Evolutionary conservation across 768 basidiomycete genomes (phyloP).

Genomic region (Hirschioporus abietinus): DNA sequence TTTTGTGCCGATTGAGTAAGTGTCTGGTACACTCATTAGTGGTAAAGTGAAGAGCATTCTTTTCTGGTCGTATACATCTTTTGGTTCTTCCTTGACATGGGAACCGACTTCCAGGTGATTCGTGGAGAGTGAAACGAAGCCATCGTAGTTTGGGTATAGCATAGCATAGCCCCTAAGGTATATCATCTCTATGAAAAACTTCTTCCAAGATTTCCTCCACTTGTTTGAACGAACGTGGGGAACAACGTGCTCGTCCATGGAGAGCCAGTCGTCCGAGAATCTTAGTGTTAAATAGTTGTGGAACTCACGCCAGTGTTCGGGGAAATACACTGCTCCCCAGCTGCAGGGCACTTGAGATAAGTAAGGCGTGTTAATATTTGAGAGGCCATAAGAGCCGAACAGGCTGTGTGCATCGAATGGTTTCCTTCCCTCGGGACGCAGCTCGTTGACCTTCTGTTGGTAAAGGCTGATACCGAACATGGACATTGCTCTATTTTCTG

Average conservation of each 20-base stretch:
- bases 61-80: constrained; percentile 44
- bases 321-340: constrained; percentile 91
- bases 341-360: constrained; percentile 86
- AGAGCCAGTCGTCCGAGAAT: constrained; percentile 45
- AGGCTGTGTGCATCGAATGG: constrained; percentile 60
- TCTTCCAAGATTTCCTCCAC: constrained; percentile 85
- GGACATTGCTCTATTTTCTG: constrained; percentile 32
- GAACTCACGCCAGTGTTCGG: constrained; percentile 84
- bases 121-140: constrained; percentile 75
- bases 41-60: constrained; percentile 64
- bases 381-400: constrained; percentile 40
- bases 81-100: constrained; percentile 60
- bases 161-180: constrained; percentile 80
- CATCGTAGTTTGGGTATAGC: constrained; percentile 82
- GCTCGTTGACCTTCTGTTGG: constrained; percentile 78
- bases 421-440: constrained; percentile 59
- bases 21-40: constrained; percentile 47
- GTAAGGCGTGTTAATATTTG: constrained; percentile 57
- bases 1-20: constrained; percentile 14
- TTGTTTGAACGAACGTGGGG: constrained; percentile 73
- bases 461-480: constrained; percentile 84
- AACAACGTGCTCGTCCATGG: constrained; percentile 45
- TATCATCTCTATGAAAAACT: constrained; percentile 82
- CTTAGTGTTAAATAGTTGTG: constrained; percentile 71
- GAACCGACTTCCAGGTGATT: constrained; percentile 85